Evolutionary conservation across 2,329 filamentous ascomycete species (phyloP), one percentile per base, ranked within the genome.

Genomic region (Pseudogymnoascus sp.): DNA sequence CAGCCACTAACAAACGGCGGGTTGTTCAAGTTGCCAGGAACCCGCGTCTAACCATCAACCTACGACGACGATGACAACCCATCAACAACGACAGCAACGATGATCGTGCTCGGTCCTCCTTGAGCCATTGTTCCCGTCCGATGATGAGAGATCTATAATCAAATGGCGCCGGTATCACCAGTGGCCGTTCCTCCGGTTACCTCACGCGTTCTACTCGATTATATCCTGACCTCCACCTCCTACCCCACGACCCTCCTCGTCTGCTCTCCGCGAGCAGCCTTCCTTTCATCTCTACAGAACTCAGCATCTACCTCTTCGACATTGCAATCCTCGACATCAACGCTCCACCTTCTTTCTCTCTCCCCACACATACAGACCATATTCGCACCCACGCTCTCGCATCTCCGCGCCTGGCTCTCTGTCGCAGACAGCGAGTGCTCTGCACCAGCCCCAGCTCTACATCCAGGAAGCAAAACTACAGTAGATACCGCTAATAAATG

Each of bases 361-460:
- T 87, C 90, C 6, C 83, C 85, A 31, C 84, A 87, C 68, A 81
- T 95, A 65, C 84, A 83, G 62, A 74, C 92, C 7, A 77, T 84
- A 37, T 97, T 95, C 74, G 83, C 85, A 62, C 85, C 90, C 0
- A 91, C 88, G 2, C 81, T 94, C 61, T 85, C 89, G 21, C 86
- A 90, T 72, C 82, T 96, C 6, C 87, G 91, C 61, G 90, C 90
- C 37, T 90, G 88, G 69, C 79, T 97, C 16, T 79, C 88, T 43
- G 79, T 83, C 60, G 58, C 58, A 26, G 58, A 60, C 26, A 60
- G 23, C 21, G 21, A 16, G 4, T 60, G 38, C 81, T 84, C 64
- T 75, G 75, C 16, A 66, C 73, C 2, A 66, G 37, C 29, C 2
- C 68, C 1, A 71, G 76, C 62, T 76, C 77, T 7, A 72, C 19